A percentile compares a stretch with the other conserved stretches of the same genome.
phyloP scores from a whole-genome alignment of 352 stramenopile genomes.

The Phytophthora idaei region DNA sequence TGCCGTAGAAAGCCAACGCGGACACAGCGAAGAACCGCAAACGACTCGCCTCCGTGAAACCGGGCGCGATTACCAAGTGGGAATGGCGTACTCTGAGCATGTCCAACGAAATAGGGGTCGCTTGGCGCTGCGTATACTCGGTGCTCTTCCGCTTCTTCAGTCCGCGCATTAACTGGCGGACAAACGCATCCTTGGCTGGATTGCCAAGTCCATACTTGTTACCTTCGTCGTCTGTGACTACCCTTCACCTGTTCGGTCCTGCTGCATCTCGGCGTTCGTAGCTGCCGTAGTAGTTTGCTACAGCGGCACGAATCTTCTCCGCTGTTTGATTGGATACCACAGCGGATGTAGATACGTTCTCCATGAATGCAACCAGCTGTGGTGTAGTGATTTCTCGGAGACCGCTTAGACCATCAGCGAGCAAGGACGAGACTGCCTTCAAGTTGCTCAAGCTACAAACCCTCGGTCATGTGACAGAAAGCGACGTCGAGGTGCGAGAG shows the following conservation, averaged over 20 bases:
- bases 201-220: slow-evolving; percentile 4
- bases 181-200: slow-evolving; percentile 1
- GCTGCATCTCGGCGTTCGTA: not conserved
- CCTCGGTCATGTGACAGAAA: no score
- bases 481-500: no score
- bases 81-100: slow-evolving; percentile 3
- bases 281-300: slow-evolving; percentile 7
- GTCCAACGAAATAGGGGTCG: slow-evolving; percentile 5
- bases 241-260: slow-evolving; percentile 6
- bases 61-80: not conserved
- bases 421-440: no score
- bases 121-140: slow-evolving; percentile 10
- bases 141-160: slow-evolving; percentile 2
- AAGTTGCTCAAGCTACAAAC: no score
- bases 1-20: slow-evolving; percentile 3
- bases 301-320: slow-evolving; percentile 12
- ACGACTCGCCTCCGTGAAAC: slow-evolving; percentile 3
- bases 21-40: slow-evolving; percentile 12
- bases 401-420: no score
- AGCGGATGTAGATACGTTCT: slow-evolving; percentile 7
- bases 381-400: no score
- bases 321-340: slow-evolving; percentile 12
- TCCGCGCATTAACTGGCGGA: slow-evolving; percentile 11
- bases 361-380: not conserved
- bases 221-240: slow-evolving; percentile 1